These are phyloP conservation scores for Agastache rugosa DNA, from an alignment of 257 asterid genomes.

Conservation along the genomic window DNA sequence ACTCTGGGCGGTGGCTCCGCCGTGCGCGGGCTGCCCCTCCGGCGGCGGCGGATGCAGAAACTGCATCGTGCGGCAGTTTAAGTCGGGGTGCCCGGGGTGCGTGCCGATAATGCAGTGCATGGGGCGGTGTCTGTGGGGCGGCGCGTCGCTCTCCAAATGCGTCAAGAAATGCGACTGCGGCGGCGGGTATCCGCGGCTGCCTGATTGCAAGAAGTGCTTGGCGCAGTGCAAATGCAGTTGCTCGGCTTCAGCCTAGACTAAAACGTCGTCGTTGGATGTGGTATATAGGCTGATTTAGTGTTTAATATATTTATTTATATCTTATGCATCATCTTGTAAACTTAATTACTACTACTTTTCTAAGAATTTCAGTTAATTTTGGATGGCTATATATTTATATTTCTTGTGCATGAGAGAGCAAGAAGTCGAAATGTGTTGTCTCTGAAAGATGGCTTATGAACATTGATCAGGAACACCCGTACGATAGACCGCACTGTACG, in stretches of 20 bases:
- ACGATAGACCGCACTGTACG: too few relatives aligned
- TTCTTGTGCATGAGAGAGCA: not conserved
- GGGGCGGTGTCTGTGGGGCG: constrained; percentile 76
- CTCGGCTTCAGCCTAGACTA: constrained; percentile 34
- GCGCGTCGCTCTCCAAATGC: constrained; percentile 54
- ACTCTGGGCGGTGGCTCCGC: constrained; percentile 31
- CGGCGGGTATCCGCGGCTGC: constrained; percentile 57
- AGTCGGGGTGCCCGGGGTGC: constrained; percentile 70
- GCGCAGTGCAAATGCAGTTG: constrained; percentile 73
- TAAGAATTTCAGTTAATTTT: not conserved
- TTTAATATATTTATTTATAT: too few relatives aligned
- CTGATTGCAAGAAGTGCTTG: constrained; percentile 78
- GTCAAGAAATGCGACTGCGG: constrained; percentile 73
- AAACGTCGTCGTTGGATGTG: not conserved
- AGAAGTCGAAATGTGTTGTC: not conserved
- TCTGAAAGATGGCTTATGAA: not conserved
- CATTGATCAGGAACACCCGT: too few relatives aligned
- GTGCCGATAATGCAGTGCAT: constrained; percentile 71
- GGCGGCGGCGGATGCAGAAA: constrained; percentile 60
- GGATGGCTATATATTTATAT: not conserved
- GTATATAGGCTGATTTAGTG: not conserved
- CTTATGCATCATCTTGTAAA: too few relatives aligned
- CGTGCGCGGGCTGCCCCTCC: constrained; percentile 54
- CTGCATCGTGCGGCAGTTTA: constrained; percentile 62
- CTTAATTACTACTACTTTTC: not conserved